Base-by-base conservation (phyloP, 2,329 filamentous ascomycete species). In the Colletotrichum tofieldiae region DNA sequence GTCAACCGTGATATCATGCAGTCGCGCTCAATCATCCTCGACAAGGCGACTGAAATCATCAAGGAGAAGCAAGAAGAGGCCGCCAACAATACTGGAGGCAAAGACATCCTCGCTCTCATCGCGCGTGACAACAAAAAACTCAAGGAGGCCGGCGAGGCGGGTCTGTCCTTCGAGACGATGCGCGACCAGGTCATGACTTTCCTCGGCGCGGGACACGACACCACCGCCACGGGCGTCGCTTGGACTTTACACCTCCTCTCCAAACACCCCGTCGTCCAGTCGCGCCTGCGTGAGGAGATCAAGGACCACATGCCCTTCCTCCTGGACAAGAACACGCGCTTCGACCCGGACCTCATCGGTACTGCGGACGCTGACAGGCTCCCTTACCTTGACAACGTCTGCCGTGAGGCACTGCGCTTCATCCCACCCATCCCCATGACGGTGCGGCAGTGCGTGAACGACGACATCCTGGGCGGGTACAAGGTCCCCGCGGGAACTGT, bases 391-490 rank as follows among this genome's bases (percentile, higher is more conserved):
- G 82, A 86, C 73, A 85, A 84, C 63, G 81, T 86, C 49, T 85
- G 84, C 78, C 82, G 82, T 63, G 85, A 87, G 76, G 82, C 82
- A 0, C 79, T 86, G 6, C 83, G 85, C 52, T 82, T 81, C 77
- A 85, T 85, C 69, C 83, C 84, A n/a, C 61, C 67, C 49, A 85
- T 86, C 55, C 84, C 84, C 32, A 83, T 84, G 79, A 84, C 83
- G 2, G 83, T 85, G n/a, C 81, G 84, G 9, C 78, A 85, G 72
- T 81, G 82, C 0, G 60, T 84, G 39, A 77, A 75, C 5, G 82
- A 84, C 35, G 83, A 85, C 66, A 76, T 71, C 6, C 77, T 86
- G 1, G 82, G 81, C 4, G 79, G 79, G 1, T 84, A 84, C 77
- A 76, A 78, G 47, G 77, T 86, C 0, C 84, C 84, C 1, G 80